Evolutionary conservation across 2,329 filamentous ascomycete species (phyloP).

Genomic region (Pseudopithomyces maydicus): DNA sequence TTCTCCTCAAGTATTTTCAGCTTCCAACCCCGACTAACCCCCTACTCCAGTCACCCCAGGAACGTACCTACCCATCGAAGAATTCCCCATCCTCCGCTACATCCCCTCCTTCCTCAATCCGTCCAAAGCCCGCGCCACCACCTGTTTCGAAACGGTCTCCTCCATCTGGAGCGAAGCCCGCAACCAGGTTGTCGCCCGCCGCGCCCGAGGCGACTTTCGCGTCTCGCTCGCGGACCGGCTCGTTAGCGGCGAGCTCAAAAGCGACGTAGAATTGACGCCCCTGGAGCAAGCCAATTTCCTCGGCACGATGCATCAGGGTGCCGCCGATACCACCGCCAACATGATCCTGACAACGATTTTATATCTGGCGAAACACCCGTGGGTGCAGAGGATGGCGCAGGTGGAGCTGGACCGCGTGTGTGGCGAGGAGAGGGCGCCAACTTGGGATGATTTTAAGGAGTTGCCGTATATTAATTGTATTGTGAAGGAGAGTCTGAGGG

Average conservation of each 20-base stretch:
- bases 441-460: slow-evolving; percentile 28
- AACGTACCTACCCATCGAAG: slow-evolving; percentile 20
- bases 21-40: slow-evolving; percentile 11
- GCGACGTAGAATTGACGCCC: slow-evolving; percentile 11
- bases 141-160: slow-evolving; percentile 16
- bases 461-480: slow-evolving; percentile 39
- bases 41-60: not conserved
- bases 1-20: too few species aligned
- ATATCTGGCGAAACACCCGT: slow-evolving; percentile 27
- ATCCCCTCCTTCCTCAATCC: slow-evolving; percentile 23
- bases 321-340: slow-evolving; percentile 25
- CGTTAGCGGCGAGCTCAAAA: slow-evolving; percentile 20
- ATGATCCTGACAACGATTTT: slow-evolving; percentile 26
- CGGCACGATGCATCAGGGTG: slow-evolving; percentile 23
- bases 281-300: slow-evolving; percentile 16
- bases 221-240: slow-evolving; percentile 30
- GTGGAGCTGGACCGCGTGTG: slow-evolving; percentile 24
- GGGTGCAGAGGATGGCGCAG: slow-evolving; percentile 26
- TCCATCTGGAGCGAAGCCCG: slow-evolving; percentile 25
- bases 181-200: slow-evolving; percentile 20
- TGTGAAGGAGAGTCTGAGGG: slow-evolving; percentile 33
- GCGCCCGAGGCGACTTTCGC: slow-evolving; percentile 23
- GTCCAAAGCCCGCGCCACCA: slow-evolving; percentile 18
- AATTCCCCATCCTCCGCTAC: slow-evolving; percentile 31
- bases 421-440: slow-evolving; percentile 19